These are phyloP conservation scores for Hymenoscyphus occultus DNA, from an alignment of 2,329 filamentous ascomycete genomes.

Conservation along the genomic window DNA sequence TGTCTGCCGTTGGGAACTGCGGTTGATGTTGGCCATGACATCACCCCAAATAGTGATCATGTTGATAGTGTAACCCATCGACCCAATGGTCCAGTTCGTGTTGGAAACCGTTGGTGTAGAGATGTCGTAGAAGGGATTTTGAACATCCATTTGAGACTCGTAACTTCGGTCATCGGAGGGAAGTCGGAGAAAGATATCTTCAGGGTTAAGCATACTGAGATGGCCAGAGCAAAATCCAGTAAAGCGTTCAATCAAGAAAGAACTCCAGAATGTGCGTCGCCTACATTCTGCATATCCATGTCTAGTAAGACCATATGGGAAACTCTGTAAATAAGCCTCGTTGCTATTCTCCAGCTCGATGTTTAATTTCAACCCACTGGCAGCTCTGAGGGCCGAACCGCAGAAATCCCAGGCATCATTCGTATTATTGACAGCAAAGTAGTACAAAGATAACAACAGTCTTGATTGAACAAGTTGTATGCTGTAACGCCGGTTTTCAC, in stretches of 20 bases:
- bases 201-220: conserved; percentile 54
- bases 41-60: conserved; percentile 65
- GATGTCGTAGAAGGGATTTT: conserved; percentile 59
- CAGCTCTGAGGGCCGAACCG: conserved; percentile 58
- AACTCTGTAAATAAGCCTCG: conserved; percentile 41
- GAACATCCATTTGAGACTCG: conserved; percentile 55
- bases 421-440: conserved; percentile 58
- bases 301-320: conserved; percentile 57
- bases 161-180: conserved; percentile 61
- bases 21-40: conserved; percentile 58
- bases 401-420: conserved; percentile 62
- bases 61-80: conserved; percentile 59
- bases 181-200: conserved; percentile 65
- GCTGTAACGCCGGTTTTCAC: conserved; percentile 50
- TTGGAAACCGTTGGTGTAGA: conserved; percentile 42
- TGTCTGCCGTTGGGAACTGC: conserved; percentile 39
- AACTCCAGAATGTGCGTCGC: conserved; percentile 69
- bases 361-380: conserved; percentile 60
- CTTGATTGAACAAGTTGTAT: conserved; percentile 66
- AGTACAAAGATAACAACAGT: conserved; percentile 64
- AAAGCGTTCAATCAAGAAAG: conserved; percentile 67
- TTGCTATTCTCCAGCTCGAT: conserved; percentile 53
- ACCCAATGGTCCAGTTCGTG: conserved; percentile 35
- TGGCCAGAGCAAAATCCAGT: conserved; percentile 56
- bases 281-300: conserved; percentile 62